Evolutionary conservation across 805 yeast genomes (phyloP).

Genomic region (Kluyveromyces nonfermentans): DNA sequence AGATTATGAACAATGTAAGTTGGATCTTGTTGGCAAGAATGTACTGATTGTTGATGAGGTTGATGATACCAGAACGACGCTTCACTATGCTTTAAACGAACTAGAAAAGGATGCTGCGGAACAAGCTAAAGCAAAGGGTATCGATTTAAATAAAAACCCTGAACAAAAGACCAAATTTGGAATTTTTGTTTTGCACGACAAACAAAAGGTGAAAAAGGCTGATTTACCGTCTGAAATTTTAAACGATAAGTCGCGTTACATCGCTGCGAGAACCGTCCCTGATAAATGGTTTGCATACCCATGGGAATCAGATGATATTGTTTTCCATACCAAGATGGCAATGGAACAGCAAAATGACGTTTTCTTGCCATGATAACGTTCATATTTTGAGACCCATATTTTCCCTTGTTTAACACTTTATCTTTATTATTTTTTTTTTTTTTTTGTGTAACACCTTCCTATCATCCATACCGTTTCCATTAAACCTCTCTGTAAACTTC

Average conservation of each 20-base stretch:
- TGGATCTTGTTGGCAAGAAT: conserved; percentile 57
- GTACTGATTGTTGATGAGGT: conserved; percentile 75
- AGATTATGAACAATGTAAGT: conserved; percentile 54
- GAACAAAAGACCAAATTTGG: conserved; percentile 54
- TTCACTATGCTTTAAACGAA: conserved; percentile 70
- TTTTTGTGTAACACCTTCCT: too few species aligned
- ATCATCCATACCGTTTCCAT: too few species aligned
- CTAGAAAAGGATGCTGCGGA: conserved; percentile 59
- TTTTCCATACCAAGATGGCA: conserved; percentile 61
- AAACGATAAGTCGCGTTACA: conserved; percentile 47
- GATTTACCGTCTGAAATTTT: conserved; percentile 56
- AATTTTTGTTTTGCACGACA: conserved; percentile 71
- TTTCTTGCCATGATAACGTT: conserved; percentile 18
- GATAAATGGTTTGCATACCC: conserved; percentile 84
- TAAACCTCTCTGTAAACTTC: too few species aligned
- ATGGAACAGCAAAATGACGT: conserved; percentile 66
- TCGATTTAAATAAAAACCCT: conserved; percentile 33
- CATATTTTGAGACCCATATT: background rate
- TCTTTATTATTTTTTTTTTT: too few species aligned
- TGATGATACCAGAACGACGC: conserved; percentile 78
- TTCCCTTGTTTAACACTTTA: background rate
- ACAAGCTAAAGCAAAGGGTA: conserved; percentile 46
- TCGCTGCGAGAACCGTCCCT: conserved; percentile 67
- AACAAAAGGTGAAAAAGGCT: conserved; percentile 62
- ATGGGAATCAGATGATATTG: conserved; percentile 76